Conservation (phyloP, 2,329 filamentous ascomycete species). For the Alternaria ethzedia region DNA sequence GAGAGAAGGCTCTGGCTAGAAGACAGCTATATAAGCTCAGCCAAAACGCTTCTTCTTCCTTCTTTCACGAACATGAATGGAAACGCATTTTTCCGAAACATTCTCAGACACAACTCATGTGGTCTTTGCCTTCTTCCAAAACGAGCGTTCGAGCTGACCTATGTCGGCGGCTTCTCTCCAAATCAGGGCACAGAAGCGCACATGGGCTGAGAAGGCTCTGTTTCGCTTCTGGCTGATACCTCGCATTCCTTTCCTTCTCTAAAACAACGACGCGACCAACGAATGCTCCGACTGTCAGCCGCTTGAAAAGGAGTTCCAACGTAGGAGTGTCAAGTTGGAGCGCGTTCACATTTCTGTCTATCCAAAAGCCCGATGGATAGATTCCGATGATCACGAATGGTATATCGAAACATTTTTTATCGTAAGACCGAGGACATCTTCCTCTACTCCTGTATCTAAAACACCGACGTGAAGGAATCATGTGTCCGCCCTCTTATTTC, state of each 20-base stretch:
- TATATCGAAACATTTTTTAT: too few relatives aligned
- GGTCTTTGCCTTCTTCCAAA: not conserved
- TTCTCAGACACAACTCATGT: too few relatives aligned
- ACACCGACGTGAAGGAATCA: too few relatives aligned
- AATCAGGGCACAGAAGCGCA: not conserved
- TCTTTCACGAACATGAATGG: not conserved
- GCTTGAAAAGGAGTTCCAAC: too few relatives aligned
- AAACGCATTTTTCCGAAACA: rapidly evolving
- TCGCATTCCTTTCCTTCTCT: rapidly evolving
- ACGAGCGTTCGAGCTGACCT: rapidly evolving
- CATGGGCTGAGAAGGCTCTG: not conserved
- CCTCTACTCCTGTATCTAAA: too few relatives aligned
- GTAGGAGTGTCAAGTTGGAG: too few relatives aligned
- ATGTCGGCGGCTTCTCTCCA: not conserved
- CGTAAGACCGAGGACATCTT: too few relatives aligned
- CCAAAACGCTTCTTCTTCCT: not conserved
- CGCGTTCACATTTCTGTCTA: too few relatives aligned
- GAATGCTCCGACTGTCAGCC: not conserved
- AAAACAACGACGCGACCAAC: rapidly evolving
- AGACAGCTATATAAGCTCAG: not conserved
- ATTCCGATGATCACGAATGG: too few relatives aligned
- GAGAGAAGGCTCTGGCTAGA: not conserved
- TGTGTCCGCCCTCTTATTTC: too few relatives aligned
- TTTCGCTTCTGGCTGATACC: rapidly evolving
- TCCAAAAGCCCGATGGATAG: too few relatives aligned